Evolutionary conservation across 164 flowering plant genomes (phyloP), one percentile per base, ranked within the genome.

Genomic region (Sextonia rubra): DNA sequence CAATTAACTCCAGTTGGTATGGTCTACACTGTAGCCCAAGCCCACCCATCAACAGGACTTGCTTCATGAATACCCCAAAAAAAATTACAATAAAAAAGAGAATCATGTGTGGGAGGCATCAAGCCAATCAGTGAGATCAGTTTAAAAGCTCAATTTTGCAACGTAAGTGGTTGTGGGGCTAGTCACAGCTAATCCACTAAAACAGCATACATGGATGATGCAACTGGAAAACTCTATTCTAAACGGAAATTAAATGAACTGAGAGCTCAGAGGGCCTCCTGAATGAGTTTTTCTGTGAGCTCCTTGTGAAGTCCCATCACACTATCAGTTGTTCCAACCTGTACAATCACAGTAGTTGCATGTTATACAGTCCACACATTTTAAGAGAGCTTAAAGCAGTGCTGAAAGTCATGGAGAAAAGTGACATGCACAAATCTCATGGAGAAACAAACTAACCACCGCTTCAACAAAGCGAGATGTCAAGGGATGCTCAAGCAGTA

Each of bases 301-400:
- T 81, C 86, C 80, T 92, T 92, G n/a, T 95, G 92, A 25, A 94
- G 95, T 72, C 97, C 99, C 97, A 92, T 94, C 73, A 94, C 97
- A 49, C 97, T 89, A 69, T 94, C 99, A 3, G 91, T 83, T 24
- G 95, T 80, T 44, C 98, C 98, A 2, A 87, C 89, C 98, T 94
- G 88, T 79, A 73, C 48, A 70, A 11, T 8, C 47, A 56, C 15
- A 17, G 18, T 15, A 15, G 17, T 2, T 52, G 17, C 17, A 52
- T 52, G n/a, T 37, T 8, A 17, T 1, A 52, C 58, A 52, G n/a
- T 52, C 58, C 58, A 52, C 58, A 52, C 7, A 20, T 52, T 52
- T 52, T 52, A 15, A 52, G 44, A 52, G 58, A 52, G 58, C 20
- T 20, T 20, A 52, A 52, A 52, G 58, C 17, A 52, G 7, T 52